Evolutionary conservation across 2,329 filamentous ascomycete genomes (phyloP).

Genomic region (Clathrospora elynae): DNA sequence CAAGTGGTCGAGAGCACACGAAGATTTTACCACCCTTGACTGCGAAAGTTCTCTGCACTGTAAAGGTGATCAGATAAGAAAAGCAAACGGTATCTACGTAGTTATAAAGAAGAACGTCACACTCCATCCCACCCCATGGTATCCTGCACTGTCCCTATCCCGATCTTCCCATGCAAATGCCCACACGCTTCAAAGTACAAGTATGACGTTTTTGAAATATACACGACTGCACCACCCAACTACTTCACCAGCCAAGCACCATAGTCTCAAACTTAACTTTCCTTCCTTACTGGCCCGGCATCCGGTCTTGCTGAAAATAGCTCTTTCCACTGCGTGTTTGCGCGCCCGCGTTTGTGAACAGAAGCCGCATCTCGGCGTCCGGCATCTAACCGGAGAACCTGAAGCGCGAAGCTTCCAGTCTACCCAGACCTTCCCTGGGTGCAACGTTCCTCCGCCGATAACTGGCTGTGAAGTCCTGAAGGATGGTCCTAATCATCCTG

Average conservation of each 20-base stretch:
- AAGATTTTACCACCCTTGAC: too few relatives aligned
- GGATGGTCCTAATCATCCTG: slow-evolving; percentile 77
- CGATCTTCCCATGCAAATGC: slow-evolving; percentile 25
- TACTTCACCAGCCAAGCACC: background rate
- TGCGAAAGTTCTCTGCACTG: background rate
- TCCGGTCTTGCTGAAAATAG: background rate
- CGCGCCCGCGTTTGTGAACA: slow-evolving; percentile 6
- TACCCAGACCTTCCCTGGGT: slow-evolving; percentile 87
- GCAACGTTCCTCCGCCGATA: slow-evolving; percentile 94
- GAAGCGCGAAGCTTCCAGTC: slow-evolving; percentile 85
- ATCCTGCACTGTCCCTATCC: slow-evolving; percentile 14
- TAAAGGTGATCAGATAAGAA: slow-evolving; percentile 1
- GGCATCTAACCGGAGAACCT: slow-evolving; percentile 63
- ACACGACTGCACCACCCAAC: slow-evolving; percentile 10
- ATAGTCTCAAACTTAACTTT: background rate
- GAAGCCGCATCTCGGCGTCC: slow-evolving; percentile 12
- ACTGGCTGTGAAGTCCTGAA: slow-evolving; percentile 96
- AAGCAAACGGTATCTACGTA: slow-evolving; percentile 10
- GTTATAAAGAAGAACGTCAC: slow-evolving; percentile 2
- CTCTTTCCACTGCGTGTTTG: background rate
- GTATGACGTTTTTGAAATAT: slow-evolving; percentile 20
- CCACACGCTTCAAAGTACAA: slow-evolving; percentile 24
- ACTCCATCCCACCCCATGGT: slow-evolving; percentile 12
- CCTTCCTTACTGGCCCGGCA: background rate
- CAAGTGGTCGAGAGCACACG: too few relatives aligned